Evolutionary conservation across 805 yeast species (phyloP), one percentile per base, ranked within the genome.

Genomic region (Wickerhamomyces rabaulensis): DNA sequence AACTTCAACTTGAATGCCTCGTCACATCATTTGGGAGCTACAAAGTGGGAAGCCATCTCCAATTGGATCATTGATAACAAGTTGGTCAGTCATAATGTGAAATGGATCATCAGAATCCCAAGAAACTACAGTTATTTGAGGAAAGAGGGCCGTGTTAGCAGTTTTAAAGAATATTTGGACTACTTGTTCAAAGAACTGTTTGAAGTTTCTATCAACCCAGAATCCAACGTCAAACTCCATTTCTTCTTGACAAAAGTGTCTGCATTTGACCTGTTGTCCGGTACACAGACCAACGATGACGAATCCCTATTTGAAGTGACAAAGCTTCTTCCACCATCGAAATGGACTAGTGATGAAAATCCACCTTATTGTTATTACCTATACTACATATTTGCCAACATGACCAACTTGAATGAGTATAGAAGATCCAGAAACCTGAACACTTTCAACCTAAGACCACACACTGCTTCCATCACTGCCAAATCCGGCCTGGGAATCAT

Each of bases 291-390:
- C 49, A 53, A 44, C 31, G 45, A 41, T 9, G 57, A 59, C 20
- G 48, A 52, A 2, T 46, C 49, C 17, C 33, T 58, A 4, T 54
- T 55, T 43, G 63, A 57, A 40, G 35, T 53, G 16, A 46, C 46
- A 8, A 42, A 46, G 12, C 38, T 58, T 1, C 19, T 39, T 9
- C 56, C 46, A 50, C 73, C 73, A 47, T 46, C 26, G 45, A 53
- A 40, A 53, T 70, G 74, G 73, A 45, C 44, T 0, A 43, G 51
- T 22, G 59, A 61, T 6, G 65, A 62, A 16, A 69, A 70, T 46
- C 74, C 75, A 9, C 70, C 73, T 1, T 60, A 68, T 27, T 59
- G 70, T 15, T 68, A 69, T 40, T 69, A 69, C 52, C 53, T 66
- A 55, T 70, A 65, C 45, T 67, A 69, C 46, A 51, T 68, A 10